phyloP scores from a whole-genome alignment of 371 early-diverging fungal genomes.

The Mortierella sp. region DNA sequence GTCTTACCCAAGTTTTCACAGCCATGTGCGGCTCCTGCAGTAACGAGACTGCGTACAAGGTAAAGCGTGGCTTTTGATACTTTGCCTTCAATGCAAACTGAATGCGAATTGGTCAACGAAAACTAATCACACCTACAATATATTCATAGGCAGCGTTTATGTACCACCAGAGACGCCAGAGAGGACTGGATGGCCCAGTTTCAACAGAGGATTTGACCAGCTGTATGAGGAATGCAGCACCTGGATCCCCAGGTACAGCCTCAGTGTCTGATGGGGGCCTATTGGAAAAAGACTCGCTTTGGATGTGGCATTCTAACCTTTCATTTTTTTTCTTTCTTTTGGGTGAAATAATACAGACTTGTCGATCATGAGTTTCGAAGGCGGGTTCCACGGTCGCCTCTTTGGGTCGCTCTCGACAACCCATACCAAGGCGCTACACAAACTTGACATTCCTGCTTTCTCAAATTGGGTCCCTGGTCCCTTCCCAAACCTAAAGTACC shows the following conservation, averaged over 20 bases:
- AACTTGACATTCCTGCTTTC: slow-evolving; percentile 83
- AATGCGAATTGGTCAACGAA: not conserved
- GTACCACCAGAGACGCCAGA: slow-evolving; percentile 69
- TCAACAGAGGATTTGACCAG: slow-evolving; percentile 64
- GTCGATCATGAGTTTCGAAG: slow-evolving; percentile 76
- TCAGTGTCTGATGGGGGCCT: not conserved
- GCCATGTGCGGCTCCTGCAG: slow-evolving; percentile 84
- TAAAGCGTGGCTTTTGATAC: not conserved
- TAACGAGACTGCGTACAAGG: slow-evolving; percentile 83
- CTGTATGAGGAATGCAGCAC: slow-evolving; percentile 79
- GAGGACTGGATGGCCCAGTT: slow-evolving; percentile 65
- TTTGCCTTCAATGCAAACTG: not conserved
- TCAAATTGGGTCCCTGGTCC: slow-evolving; percentile 60
- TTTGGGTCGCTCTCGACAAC: slow-evolving; percentile 82
- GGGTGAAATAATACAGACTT: slow-evolving; percentile 51
- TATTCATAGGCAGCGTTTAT: slow-evolving; percentile 73
- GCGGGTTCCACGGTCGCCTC: slow-evolving; percentile 81
- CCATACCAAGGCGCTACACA: slow-evolving; percentile 79
- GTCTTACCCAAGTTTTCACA: slow-evolving; percentile 81
- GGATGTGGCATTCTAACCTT: not conserved
- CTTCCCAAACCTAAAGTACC: slow-evolving; percentile 76
- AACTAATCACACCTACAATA: not conserved
- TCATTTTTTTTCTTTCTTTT: not conserved
- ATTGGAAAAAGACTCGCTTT: not conserved
- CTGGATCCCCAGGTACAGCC: slow-evolving; percentile 68